Evolutionary conservation across 495 filamentous ascomycete species (phyloP).

Genomic region (Aspergillus sclerotiicarbonarius): DNA sequence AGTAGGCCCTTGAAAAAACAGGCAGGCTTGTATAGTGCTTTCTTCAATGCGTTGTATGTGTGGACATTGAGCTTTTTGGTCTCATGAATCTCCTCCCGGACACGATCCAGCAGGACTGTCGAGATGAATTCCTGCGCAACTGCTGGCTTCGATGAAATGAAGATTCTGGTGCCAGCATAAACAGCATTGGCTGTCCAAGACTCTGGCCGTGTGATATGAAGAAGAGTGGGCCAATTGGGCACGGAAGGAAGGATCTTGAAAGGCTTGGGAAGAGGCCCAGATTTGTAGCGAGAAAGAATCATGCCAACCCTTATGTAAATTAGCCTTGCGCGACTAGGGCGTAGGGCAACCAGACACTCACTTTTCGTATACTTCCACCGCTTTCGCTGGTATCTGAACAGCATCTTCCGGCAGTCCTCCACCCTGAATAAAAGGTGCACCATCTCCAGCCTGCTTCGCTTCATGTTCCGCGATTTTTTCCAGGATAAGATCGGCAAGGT

Average conservation of each 20-base stretch:
- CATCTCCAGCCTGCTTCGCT: slow-evolving; percentile 54
- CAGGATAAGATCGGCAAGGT: slow-evolving; percentile 87
- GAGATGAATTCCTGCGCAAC: slow-evolving; percentile 79
- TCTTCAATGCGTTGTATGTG: slow-evolving; percentile 88
- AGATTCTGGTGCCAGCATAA: slow-evolving; percentile 84
- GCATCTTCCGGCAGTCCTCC: slow-evolving; percentile 66
- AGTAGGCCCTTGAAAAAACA: slow-evolving; percentile 97
- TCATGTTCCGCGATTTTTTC: slow-evolving; percentile 93
- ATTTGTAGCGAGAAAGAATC: slow-evolving; percentile 89
- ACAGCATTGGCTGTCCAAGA: slow-evolving; percentile 85
- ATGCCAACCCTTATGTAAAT: slow-evolving; percentile 65
- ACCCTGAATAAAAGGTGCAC: slow-evolving; percentile 41
- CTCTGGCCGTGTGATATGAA: slow-evolving; percentile 76
- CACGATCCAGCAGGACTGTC: slow-evolving; percentile 77
- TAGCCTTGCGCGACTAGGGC: slow-evolving; percentile 12
- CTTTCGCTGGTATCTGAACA: slow-evolving; percentile 84
- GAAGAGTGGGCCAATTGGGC: slow-evolving; percentile 84
- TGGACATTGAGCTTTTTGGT: slow-evolving; percentile 93
- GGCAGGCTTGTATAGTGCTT: slow-evolving; percentile 90
- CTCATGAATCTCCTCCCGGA: slow-evolving; percentile 84
- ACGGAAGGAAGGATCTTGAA: slow-evolving; percentile 95
- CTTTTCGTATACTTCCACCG: slow-evolving; percentile 92
- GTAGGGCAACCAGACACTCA: slow-evolving; percentile 32
- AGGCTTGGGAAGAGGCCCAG: slow-evolving; percentile 90
- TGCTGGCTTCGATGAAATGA: slow-evolving; percentile 73